A percentile compares a stretch with the other conserved stretches of the same genome.
Conservation (phyloP, 2,329 filamentous ascomycete genomes). For the Aureobasidium sp. region DNA sequence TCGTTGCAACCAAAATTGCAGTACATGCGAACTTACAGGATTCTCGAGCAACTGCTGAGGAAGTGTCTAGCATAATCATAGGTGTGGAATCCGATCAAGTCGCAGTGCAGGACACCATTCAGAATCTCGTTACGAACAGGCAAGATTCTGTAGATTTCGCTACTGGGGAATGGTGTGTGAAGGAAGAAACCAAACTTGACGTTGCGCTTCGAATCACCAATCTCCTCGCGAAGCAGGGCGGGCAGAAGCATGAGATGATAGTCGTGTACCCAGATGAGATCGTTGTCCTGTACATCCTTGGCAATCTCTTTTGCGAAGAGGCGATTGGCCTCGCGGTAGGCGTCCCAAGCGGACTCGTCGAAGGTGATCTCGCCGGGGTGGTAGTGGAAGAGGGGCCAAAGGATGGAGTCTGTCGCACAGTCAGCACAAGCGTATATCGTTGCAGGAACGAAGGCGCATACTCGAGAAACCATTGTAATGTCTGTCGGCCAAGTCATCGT, state of each 20-base stretch:
- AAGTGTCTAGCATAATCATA: slow-evolving; percentile 99
- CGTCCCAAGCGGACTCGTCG: slow-evolving; percentile 88
- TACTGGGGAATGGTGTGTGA: slow-evolving; percentile 94
- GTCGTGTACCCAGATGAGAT: slow-evolving; percentile 96
- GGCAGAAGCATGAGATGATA: slow-evolving; percentile 97
- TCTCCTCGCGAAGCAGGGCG: slow-evolving; percentile 84
- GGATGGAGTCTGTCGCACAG: slow-evolving; percentile 68
- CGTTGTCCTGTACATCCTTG: slow-evolving; percentile 82
- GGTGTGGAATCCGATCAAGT: slow-evolving; percentile 95
- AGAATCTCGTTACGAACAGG: slow-evolving; percentile 87
- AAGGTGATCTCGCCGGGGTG: slow-evolving; percentile 98
- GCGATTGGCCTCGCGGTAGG: slow-evolving; percentile 87
- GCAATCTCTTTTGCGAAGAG: slow-evolving; percentile 85
- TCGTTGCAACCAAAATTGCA: slow-evolving; percentile 12
- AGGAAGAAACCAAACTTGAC: slow-evolving; percentile 98
- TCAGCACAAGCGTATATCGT: neutral
- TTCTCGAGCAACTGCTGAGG: slow-evolving; percentile 90
- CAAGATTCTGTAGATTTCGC: slow-evolving; percentile 92
- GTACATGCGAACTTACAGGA: slow-evolving; percentile 52
- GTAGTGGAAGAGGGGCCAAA: slow-evolving; percentile 98
- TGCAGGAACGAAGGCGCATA: slow-evolving; percentile 33
- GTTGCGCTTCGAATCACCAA: slow-evolving; percentile 61
- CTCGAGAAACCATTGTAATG: slow-evolving; percentile 99
- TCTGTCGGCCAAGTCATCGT: slow-evolving; percentile 84
- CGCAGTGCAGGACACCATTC: slow-evolving; percentile 81